Evolutionary conservation across 257 asterid species (phyloP), one percentile per base, ranked within the genome.

Genomic region (Fraxinus pennsylvanica): DNA sequence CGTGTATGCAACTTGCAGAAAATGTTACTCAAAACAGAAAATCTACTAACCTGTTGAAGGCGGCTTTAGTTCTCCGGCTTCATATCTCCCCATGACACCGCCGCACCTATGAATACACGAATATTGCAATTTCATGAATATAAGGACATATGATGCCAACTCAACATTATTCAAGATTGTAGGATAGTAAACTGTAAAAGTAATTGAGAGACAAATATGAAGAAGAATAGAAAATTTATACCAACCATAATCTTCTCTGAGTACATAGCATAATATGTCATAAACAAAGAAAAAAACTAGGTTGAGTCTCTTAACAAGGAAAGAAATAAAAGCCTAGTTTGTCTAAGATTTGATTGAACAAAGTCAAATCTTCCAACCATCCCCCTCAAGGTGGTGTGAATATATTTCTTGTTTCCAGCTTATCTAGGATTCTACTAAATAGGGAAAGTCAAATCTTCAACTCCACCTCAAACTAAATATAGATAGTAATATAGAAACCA

Each of bases 21-120:
- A 27, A 63, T 63, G 69, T 27, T 25, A 63, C 36, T 9, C 6
- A 1, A 1, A 57, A 66, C 29, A 50, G 73, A 85, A 85, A 80
- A 71, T 81, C 7, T 27, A 90, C 96, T 73, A 69, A 96, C 99
- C 97, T 57, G 89, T 87, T 65, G 93, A 87, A 81, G 99, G 99
- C 57, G 98, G 98, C 82, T 90, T 93, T 75, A 96, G 89, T 84
- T 96, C 99, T 79, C 98, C 99, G 79, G 97, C 96, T 43, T 97
- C 96, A 84, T 96, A 96, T 83, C 91, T 96, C 74, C 99, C 99
- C 97, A 93, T 90, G 75, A 96, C 98, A 80, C 99, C 99, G 73
- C 98, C 97, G 83, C 99, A 96, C 99, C 99, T 96, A 80, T 83
- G 85, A 27, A 74, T 74, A 71, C 68, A 65, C 45, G 32, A 12